These are phyloP conservation scores for Ceratocystis colombiana DNA, from an alignment of 2,329 filamentous ascomycete genomes.

Conservation along the genomic window DNA sequence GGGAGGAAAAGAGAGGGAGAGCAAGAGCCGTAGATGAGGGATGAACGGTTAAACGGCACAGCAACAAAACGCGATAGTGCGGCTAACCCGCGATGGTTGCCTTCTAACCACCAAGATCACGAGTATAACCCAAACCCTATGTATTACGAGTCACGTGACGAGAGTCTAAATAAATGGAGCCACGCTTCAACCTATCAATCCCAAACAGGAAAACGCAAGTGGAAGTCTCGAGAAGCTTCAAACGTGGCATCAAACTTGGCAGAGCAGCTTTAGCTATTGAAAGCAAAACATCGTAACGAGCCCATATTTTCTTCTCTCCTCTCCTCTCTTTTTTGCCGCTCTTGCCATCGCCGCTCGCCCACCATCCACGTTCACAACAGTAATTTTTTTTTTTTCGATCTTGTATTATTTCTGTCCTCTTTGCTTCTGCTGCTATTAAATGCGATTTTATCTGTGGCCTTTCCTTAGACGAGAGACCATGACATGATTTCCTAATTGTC, in stretches of 20 bases:
- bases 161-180: neutral
- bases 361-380: neutral
- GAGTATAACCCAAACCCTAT: neutral
- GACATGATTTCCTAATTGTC: constrained; percentile 6
- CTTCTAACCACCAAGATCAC: neutral
- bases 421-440: neutral
- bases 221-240: constrained; percentile 26
- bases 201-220: constrained; percentile 18
- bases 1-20: neutral
- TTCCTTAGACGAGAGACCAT: constrained; percentile 2
- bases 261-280: neutral
- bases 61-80: too few species aligned
- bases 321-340: neutral
- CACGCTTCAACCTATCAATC: constrained; percentile 16
- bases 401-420: constrained; percentile 6
- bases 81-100: too few species aligned
- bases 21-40: neutral
- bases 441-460: neutral
- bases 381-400: neutral
- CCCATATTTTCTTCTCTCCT: neutral
- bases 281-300: neutral
- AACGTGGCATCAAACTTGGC: constrained; percentile 28
- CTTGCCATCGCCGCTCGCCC: neutral
- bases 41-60: too few species aligned
- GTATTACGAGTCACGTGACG: neutral